These are phyloP conservation scores for Corchorus olitorius DNA, from an alignment of 345 rosid species.

Conservation along the genomic window DNA sequence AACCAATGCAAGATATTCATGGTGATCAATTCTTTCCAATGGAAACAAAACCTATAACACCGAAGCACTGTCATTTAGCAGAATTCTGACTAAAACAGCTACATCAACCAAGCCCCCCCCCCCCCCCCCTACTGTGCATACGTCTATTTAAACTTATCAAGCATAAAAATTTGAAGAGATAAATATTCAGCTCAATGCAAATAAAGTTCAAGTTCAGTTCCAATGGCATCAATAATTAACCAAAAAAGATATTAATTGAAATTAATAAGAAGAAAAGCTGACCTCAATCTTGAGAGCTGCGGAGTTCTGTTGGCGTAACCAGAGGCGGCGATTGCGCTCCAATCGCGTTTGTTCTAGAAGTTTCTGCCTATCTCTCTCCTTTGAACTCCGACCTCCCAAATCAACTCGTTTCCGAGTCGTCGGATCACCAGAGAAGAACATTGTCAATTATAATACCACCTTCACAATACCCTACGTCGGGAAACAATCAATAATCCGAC, in stretches of 20 bases:
- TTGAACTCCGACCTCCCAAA: conserved; percentile 96
- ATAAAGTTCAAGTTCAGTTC: not conserved
- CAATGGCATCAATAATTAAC: not conserved
- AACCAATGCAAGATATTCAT: not conserved
- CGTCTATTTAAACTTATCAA: not conserved
- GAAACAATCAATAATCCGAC: not conserved
- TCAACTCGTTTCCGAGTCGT: conserved; percentile 94
- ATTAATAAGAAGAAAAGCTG: not conserved
- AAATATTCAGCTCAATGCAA: conserved; percentile 1
- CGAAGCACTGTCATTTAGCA: not conserved
- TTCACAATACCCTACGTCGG: conserved; percentile 12
- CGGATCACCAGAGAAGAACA: conserved; percentile 97
- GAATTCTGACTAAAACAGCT: no score
- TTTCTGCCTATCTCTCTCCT: conserved; percentile 94
- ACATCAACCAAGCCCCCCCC: no score
- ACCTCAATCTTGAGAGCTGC: conserved; percentile 93
- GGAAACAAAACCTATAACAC: not conserved
- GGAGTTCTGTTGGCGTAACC: conserved; percentile 68
- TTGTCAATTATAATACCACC: conserved; percentile 23
- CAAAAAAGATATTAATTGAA: not conserved
- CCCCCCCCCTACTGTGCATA: not conserved
- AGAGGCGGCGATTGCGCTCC: conserved; percentile 86
- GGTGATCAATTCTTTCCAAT: not conserved
- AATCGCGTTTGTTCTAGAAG: conserved; percentile 91
- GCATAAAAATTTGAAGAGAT: conserved; percentile 1